Conservation (phyloP, 768 basidiomycete genomes). For the Albatrellus ellisii region DNA sequence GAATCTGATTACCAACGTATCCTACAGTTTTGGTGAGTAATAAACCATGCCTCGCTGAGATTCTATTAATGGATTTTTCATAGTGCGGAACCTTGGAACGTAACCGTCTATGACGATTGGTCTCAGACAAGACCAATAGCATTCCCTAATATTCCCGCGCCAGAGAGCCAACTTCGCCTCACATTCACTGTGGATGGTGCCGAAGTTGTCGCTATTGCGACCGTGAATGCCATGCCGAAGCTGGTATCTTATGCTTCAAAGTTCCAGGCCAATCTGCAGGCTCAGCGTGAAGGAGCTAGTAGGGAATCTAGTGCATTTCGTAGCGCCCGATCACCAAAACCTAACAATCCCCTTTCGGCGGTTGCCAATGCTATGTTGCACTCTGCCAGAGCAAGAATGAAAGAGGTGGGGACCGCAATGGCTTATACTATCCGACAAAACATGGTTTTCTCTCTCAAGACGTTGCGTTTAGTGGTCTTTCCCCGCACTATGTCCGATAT, state of each 20-base stretch:
- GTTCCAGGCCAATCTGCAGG: conserved; percentile 59
- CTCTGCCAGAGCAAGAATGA: conserved; percentile 59
- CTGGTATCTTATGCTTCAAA: conserved; percentile 62
- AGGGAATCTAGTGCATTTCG: conserved; percentile 71
- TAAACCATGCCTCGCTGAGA: neutral
- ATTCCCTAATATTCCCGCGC: conserved; percentile 24
- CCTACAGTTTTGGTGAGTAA: conserved; percentile 58
- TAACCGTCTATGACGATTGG: conserved; percentile 79
- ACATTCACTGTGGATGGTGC: conserved; percentile 67
- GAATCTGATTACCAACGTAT: conserved; percentile 70
- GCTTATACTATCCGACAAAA: conserved; percentile 56
- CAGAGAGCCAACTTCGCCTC: conserved; percentile 46
- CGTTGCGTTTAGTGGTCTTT: conserved; percentile 60
- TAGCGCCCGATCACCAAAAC: conserved; percentile 54
- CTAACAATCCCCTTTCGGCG: conserved; percentile 68
- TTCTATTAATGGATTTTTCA: conserved; percentile 1
- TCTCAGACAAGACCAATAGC: too few species aligned
- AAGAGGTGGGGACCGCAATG: conserved; percentile 47
- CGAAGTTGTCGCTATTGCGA: conserved; percentile 52
- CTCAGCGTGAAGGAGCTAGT: conserved; percentile 64
- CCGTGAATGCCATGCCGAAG: conserved; percentile 66
- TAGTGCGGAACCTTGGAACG: conserved; percentile 67
- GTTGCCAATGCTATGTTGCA: conserved; percentile 79
- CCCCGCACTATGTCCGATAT: conserved; percentile 67
- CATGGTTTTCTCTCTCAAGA: conserved; percentile 56